Conservation (phyloP, 768 basidiomycete species). For the Suillus alpinus region DNA sequence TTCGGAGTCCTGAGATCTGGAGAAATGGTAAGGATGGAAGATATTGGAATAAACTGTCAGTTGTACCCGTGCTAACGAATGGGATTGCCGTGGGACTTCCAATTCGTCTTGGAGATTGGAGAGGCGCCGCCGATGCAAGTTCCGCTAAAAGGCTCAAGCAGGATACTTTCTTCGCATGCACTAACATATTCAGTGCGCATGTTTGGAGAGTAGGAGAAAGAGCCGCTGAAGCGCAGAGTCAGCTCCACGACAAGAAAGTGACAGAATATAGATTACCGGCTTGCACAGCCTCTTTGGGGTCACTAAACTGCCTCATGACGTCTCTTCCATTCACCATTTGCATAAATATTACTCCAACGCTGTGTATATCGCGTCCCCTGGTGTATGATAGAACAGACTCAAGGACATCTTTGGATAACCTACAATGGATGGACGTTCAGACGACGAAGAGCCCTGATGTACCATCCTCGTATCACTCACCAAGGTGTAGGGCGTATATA, state of each 20-base stretch:
- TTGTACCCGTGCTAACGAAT: background rate
- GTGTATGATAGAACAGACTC: conserved; percentile 80
- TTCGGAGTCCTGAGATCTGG: conserved; percentile 38
- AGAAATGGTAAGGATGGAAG: background rate
- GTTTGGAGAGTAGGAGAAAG: conserved; percentile 52
- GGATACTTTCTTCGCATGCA: conserved; percentile 53
- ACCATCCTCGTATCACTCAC: conserved; percentile 9
- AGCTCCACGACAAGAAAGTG: background rate
- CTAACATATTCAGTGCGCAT: conserved; percentile 59
- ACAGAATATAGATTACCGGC: conserved; percentile 41
- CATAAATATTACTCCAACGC: conserved; percentile 71
- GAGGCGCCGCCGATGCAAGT: conserved; percentile 44
- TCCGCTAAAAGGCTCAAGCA: conserved; percentile 59
- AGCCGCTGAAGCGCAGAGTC: conserved; percentile 35
- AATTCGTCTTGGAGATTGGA: conserved; percentile 20
- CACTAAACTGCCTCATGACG: conserved; percentile 52
- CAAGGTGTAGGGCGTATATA: conserved; percentile 28
- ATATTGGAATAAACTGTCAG: background rate
- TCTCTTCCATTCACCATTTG: conserved; percentile 86
- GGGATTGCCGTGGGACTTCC: background rate
- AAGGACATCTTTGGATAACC: conserved; percentile 76
- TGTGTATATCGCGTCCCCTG: conserved; percentile 77
- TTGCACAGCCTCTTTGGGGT: conserved; percentile 56
- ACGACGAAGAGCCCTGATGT: background rate
- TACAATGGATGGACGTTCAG: conserved; percentile 19